A percentile compares a stretch with the other conserved stretches of the same genome.
Evolutionary conservation across 2,329 filamentous ascomycete genomes (phyloP).

Genomic region (Colletotrichum simmondsii): DNA sequence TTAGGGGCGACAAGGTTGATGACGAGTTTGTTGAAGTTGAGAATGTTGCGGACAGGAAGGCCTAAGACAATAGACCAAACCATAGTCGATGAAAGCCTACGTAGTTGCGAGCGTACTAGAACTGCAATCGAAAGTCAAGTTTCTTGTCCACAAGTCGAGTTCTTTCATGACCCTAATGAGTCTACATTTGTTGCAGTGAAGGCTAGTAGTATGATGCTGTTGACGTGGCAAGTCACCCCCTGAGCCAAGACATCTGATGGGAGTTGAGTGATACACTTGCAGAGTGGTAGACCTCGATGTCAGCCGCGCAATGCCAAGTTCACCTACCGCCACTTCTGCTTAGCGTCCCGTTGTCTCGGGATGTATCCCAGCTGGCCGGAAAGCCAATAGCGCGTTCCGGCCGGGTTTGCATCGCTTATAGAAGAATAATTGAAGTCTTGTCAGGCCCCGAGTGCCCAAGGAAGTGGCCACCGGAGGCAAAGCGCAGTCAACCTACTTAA

Average conservation of each 20-base stretch:
- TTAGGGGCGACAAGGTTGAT: neutral
- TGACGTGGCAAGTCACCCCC: no score
- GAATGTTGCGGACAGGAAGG: slow-evolving; percentile 8
- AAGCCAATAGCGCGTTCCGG: neutral
- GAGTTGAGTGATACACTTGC: neutral
- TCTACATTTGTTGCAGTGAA: no score
- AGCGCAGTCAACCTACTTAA: no score
- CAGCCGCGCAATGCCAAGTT: neutral
- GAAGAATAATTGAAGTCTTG: neutral
- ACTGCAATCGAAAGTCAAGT: neutral
- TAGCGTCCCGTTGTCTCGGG: neutral
- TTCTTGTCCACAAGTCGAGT: neutral
- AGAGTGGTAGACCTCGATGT: neutral
- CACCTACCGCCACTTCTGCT: neutral
- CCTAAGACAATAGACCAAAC: neutral
- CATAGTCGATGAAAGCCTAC: neutral
- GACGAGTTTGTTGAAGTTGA: slow-evolving; percentile 24
- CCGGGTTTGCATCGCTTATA: neutral
- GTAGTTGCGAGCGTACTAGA: no score
- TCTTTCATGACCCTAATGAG: neutral
- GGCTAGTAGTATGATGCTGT: no score
- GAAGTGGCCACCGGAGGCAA: neutral
- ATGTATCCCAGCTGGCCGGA: neutral
- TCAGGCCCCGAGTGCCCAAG: neutral
- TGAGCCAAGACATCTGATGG: no score